Conservation (phyloP, 805 yeast genomes). For the Lachancea fermentati region DNA sequence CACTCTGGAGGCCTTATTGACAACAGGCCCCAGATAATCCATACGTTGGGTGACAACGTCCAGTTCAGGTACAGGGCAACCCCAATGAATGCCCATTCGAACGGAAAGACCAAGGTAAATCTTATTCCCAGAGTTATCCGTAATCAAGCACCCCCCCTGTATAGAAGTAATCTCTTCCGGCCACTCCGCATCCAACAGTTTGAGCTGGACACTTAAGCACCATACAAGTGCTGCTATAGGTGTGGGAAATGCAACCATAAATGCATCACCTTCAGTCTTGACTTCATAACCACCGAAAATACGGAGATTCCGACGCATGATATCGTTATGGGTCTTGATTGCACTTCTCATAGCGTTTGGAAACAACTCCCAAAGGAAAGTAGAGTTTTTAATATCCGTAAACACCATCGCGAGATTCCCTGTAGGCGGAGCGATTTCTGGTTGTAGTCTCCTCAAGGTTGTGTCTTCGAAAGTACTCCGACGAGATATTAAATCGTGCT, state of each 20-base stretch:
- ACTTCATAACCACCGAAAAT: constrained; percentile 97
- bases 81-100: constrained; percentile 99
- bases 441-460: constrained; percentile 72
- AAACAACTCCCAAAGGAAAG: constrained; percentile 86
- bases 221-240: constrained; percentile 86
- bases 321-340: constrained; percentile 84
- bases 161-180: constrained; percentile 85
- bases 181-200: constrained; percentile 84
- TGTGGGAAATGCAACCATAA: constrained; percentile 94
- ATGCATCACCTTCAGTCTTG: constrained; percentile 98
- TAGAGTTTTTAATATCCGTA: constrained; percentile 94
- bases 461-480: constrained; percentile 67
- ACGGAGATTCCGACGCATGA: constrained; percentile 90
- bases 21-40: constrained; percentile 99
- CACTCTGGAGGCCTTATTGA: constrained; percentile 88
- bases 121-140: constrained; percentile 50
- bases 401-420: constrained; percentile 94
- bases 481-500: constrained; percentile 38
- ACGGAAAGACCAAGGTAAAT: constrained; percentile 89
- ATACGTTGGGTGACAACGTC: constrained; percentile 94
- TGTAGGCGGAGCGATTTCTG: constrained; percentile 90
- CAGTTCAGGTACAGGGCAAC: constrained; percentile 90
- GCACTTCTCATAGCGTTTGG: constrained; percentile 96
- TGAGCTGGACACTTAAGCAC: constrained; percentile 91
- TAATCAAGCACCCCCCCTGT: constrained; percentile 75